These are phyloP conservation scores for Colletotrichum eremochloae DNA, from an alignment of 2,329 filamentous ascomycete species.

Conservation along the genomic window DNA sequence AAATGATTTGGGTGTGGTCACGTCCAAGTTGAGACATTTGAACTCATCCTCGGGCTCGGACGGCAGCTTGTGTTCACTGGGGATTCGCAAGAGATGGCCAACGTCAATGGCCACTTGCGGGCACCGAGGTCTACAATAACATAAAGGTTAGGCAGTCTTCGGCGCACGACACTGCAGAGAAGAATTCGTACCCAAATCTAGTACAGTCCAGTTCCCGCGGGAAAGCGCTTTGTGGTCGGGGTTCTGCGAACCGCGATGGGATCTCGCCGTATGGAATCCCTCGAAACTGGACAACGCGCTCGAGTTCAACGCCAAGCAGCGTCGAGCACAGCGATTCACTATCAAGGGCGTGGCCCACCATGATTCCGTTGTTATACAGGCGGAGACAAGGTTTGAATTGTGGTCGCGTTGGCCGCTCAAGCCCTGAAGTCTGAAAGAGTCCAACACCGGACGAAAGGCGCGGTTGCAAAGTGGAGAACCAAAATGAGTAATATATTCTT, in stretches of 20 bases:
- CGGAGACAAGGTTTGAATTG: background rate
- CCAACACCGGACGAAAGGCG: conserved; percentile 2
- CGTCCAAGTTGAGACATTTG: conserved; percentile 58
- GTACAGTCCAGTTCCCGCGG: conserved; percentile 20
- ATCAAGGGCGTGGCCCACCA: background rate
- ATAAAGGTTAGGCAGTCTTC: conserved; percentile 1
- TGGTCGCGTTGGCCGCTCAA: background rate
- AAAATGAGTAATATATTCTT: background rate
- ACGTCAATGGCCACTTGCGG: conserved; percentile 57
- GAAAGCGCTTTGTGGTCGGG: background rate
- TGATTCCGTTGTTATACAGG: background rate
- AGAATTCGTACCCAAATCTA: conserved; percentile 20
- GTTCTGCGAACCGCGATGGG: conserved; percentile 20
- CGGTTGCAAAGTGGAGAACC: conserved; percentile 1
- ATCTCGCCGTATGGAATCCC: conserved; percentile 35
- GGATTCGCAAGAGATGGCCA: conserved; percentile 58
- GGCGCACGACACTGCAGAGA: background rate
- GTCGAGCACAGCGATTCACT: conserved; percentile 20
- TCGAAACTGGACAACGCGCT: conserved; percentile 19
- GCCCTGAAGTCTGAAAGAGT: background rate
- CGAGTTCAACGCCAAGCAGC: conserved; percentile 12
- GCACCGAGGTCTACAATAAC: conserved; percentile 54
- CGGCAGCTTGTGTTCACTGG: conserved; percentile 46
- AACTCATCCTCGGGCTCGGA: conserved; percentile 57
- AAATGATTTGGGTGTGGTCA: conserved; percentile 48